These are phyloP conservation scores for Eucalyptus marginata DNA, from an alignment of 345 rosid genomes.

Conservation along the genomic window DNA sequence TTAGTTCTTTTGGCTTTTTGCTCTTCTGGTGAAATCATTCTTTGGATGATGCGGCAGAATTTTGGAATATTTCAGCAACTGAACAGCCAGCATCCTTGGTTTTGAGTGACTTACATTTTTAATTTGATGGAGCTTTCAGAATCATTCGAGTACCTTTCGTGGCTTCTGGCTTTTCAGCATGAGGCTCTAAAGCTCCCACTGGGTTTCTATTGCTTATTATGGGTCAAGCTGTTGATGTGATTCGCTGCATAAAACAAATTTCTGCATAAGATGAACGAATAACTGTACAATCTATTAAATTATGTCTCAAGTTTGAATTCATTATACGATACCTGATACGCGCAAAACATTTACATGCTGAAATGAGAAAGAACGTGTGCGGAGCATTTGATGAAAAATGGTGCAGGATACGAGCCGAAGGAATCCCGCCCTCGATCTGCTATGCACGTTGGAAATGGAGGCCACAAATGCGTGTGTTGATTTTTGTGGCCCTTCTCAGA, in stretches of 20 bases:
- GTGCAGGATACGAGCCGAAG: too few species aligned
- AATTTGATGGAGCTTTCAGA: background rate
- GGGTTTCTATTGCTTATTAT: background rate
- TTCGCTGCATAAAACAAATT: background rate
- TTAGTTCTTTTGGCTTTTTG: background rate
- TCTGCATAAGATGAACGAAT: background rate
- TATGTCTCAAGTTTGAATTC: too few species aligned
- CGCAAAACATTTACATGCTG: too few species aligned
- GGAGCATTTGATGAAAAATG: too few species aligned
- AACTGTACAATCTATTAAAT: background rate
- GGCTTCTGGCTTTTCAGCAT: background rate
- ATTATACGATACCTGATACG: too few species aligned
- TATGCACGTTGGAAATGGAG: too few species aligned
- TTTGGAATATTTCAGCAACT: background rate
- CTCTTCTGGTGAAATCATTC: background rate
- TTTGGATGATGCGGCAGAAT: background rate
- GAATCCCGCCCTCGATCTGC: too few species aligned
- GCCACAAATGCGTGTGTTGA: too few species aligned
- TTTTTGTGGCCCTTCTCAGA: too few species aligned
- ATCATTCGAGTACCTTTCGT: background rate
- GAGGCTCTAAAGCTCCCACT: background rate
- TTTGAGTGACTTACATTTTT: background rate
- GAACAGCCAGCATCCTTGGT: background rate
- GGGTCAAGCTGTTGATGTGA: background rate
- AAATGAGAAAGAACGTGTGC: too few species aligned